Conservation (phyloP, 148 eudicot genomes). For the Simmondsia chinensis region DNA sequence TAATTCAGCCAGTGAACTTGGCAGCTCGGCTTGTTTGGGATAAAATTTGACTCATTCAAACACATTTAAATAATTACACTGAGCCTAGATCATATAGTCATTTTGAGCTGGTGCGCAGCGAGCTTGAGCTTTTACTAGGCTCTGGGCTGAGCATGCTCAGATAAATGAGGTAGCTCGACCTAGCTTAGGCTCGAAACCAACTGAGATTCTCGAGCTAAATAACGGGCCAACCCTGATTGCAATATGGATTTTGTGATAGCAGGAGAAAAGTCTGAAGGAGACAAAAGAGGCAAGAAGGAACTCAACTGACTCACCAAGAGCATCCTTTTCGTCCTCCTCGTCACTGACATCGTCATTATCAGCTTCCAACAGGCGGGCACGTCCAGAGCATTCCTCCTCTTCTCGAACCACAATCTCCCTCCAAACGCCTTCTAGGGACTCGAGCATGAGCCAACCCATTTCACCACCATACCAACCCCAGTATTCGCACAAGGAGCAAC, state of each 20-base stretch:
- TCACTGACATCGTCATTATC: slow-evolving; percentile 42
- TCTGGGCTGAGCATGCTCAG: no score
- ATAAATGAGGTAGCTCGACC: no score
- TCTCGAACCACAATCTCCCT: slow-evolving; percentile 12
- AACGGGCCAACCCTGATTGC: not conserved
- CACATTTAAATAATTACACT: no score
- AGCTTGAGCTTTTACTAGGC: no score
- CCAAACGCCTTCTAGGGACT: slow-evolving; percentile 17
- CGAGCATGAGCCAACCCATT: slow-evolving; percentile 14
- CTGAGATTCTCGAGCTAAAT: not conserved
- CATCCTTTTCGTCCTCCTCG: slow-evolving; percentile 60
- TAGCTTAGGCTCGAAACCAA: no score
- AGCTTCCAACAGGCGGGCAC: slow-evolving; percentile 24
- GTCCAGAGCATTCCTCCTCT: slow-evolving; percentile 22
- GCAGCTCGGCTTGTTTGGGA: no score
- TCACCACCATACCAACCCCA: slow-evolving; percentile 11
- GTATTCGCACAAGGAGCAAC: slow-evolving; percentile 25
- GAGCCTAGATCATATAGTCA: no score
- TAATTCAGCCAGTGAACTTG: no score
- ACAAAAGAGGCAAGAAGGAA: slow-evolving; percentile 29
- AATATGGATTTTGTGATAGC: slow-evolving; percentile 9
- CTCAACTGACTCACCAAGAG: slow-evolving; percentile 39
- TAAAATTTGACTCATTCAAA: no score
- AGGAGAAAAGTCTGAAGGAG: slow-evolving; percentile 28
- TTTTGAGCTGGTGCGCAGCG: no score